phyloP scores from a whole-genome alignment of 331 rosid species.

The Saraca asoca region DNA sequence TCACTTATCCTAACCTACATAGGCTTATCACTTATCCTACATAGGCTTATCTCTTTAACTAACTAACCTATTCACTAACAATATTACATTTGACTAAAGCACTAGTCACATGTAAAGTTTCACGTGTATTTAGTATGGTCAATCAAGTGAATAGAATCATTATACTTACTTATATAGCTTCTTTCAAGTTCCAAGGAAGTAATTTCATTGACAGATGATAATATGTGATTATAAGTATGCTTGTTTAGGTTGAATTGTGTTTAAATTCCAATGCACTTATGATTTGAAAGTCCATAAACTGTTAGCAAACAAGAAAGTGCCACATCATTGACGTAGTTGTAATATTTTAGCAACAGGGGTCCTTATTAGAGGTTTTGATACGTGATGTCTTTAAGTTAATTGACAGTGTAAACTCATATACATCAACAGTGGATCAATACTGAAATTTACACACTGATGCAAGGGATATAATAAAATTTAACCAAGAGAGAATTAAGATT shows the following conservation, averaged over 20 bases:
- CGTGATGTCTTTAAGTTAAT: no score
- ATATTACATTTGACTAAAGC: conserved; percentile 25
- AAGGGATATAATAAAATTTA: background rate
- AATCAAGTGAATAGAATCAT: background rate
- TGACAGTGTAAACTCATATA: no score
- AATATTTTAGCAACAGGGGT: no score
- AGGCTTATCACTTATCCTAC: no score
- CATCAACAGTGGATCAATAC: background rate
- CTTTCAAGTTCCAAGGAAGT: background rate
- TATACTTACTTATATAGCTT: background rate
- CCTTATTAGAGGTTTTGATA: no score
- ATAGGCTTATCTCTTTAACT: no score
- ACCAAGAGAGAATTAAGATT: background rate
- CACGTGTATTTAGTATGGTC: background rate
- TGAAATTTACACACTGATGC: background rate
- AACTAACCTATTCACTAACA: no score
- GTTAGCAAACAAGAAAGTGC: no score
- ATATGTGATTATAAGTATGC: conserved; percentile 10
- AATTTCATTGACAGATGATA: conserved; percentile 25
- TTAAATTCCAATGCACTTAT: no score
- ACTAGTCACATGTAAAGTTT: background rate
- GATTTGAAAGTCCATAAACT: no score
- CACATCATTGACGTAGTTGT: no score
- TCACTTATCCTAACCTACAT: no score
- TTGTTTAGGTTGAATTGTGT: conserved; percentile 10